phyloP scores from a whole-genome alignment of 2,329 filamentous ascomycete genomes.

The Metarhizium album region DNA sequence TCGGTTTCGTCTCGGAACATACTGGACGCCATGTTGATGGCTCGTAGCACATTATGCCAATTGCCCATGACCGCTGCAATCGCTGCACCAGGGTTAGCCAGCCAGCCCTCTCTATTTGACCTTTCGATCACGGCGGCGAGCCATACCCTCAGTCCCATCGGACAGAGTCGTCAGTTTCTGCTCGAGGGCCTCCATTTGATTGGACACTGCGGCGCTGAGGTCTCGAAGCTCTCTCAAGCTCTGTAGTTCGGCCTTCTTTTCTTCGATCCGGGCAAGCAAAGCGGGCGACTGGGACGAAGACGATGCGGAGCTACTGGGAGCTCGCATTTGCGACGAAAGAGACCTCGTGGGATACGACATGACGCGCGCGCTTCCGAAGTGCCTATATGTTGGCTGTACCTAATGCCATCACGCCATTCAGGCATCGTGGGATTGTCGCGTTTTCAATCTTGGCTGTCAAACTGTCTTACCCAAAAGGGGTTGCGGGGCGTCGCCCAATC shows the following conservation, averaged over 20 bases:
- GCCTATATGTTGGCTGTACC: background rate
- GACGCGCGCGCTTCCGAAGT: no score
- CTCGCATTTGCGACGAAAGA: conserved; percentile 57
- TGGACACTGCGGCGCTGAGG: conserved; percentile 65
- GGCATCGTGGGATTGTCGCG: background rate
- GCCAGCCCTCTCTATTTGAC: background rate
- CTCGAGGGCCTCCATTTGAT: conserved; percentile 74
- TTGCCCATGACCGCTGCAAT: conserved; percentile 78
- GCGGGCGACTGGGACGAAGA: conserved; percentile 55
- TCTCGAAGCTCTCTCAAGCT: conserved; percentile 68
- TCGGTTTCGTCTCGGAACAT: conserved; percentile 21
- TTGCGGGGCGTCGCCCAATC: conserved; percentile 19
- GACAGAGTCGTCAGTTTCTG: conserved; percentile 68
- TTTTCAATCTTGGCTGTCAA: background rate
- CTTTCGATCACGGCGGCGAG: background rate
- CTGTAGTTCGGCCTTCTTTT: conserved; percentile 77
- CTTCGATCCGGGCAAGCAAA: conserved; percentile 64
- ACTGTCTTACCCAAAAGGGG: background rate
- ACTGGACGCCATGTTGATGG: conserved; percentile 82
- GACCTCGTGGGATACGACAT: conserved; percentile 49
- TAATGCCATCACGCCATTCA: background rate
- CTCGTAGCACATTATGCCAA: conserved; percentile 77
- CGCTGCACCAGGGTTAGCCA: conserved; percentile 37
- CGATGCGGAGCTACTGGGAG: conserved; percentile 40
- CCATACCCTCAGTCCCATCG: conserved; percentile 67